Evolutionary conservation across 331 rosid genomes (phyloP).

Genomic region (Cucumis variabilis): DNA sequence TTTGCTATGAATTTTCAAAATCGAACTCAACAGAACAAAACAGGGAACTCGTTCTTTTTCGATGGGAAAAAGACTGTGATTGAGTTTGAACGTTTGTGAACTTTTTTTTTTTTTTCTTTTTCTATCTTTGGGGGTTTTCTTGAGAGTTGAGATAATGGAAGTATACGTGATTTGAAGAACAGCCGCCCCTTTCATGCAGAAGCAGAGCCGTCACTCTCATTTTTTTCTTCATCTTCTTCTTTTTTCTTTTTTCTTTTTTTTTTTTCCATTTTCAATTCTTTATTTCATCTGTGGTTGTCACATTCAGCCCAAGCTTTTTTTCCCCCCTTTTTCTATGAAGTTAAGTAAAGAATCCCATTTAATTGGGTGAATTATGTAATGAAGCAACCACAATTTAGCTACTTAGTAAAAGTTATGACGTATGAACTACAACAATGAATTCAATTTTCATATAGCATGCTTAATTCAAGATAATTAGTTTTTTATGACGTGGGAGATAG

Average conservation of each 20-base stretch:
- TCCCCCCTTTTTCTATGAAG: no score
- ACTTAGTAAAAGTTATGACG: no score
- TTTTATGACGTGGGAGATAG: no score
- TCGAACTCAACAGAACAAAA: background rate
- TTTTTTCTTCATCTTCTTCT: no score
- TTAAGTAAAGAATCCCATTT: background rate
- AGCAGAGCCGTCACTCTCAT: slow-evolving; percentile 5
- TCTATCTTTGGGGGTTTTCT: background rate
- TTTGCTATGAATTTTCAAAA: slow-evolving; percentile 8
- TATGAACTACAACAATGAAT: no score
- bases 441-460: no score
- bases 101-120: no score
- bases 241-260: no score
- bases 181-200: background rate
- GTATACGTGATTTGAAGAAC: background rate
- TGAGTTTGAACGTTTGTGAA: background rate
- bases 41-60: background rate
- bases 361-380: no score
- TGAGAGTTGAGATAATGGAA: background rate
- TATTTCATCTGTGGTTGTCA: background rate
- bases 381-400: no score
- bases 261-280: no score
- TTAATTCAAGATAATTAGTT: no score
- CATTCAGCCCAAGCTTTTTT: background rate
- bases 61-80: background rate